Percentiles rank a stretch among this genome's conserved stretches.
Conservation (phyloP, 768 basidiomycete genomes). For the Lentinus brumalis region DNA sequence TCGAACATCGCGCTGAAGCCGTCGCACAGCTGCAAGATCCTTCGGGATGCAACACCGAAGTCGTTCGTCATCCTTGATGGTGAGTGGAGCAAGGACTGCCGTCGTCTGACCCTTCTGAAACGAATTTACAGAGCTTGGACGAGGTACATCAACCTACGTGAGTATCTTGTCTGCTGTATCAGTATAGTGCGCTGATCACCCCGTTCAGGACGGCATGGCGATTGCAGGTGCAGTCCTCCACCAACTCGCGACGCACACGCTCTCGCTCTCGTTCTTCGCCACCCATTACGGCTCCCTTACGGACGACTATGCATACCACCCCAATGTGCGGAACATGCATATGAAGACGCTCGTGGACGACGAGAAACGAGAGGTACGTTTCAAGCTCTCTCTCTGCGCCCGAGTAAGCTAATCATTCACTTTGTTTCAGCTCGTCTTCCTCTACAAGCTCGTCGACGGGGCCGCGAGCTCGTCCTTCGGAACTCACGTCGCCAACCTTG, state of each 20-base stretch:
- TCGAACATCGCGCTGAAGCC: neutral
- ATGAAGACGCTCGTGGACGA: conserved; percentile 96
- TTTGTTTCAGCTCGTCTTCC: conserved; percentile 72
- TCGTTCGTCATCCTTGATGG: conserved; percentile 96
- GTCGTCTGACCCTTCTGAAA: neutral
- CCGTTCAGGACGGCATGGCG: conserved; percentile 90
- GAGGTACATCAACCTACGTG: conserved; percentile 94
- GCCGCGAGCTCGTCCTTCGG: conserved; percentile 90
- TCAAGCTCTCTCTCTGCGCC: neutral
- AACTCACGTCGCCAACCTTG: conserved; percentile 92
- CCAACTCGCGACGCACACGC: conserved; percentile 88
- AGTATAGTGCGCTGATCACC: neutral
- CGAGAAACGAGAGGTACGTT: conserved; percentile 77
- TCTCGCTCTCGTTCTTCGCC: conserved; percentile 93
- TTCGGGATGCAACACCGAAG: conserved; percentile 90
- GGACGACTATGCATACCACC: conserved; percentile 90
- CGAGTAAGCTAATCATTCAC: neutral
- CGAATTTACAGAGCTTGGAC: conserved; percentile 71
- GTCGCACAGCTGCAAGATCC: conserved; percentile 79
- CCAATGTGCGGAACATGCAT: conserved; percentile 92
- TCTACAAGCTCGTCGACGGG: conserved; percentile 91
- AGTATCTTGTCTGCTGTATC: conserved; percentile 24
- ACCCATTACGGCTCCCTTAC: conserved; percentile 97
- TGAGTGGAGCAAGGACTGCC: conserved; percentile 34
- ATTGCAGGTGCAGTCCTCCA: conserved; percentile 96